Evolutionary conservation across 805 yeast genomes (phyloP).

Genomic region (Saturnispora sekii): DNA sequence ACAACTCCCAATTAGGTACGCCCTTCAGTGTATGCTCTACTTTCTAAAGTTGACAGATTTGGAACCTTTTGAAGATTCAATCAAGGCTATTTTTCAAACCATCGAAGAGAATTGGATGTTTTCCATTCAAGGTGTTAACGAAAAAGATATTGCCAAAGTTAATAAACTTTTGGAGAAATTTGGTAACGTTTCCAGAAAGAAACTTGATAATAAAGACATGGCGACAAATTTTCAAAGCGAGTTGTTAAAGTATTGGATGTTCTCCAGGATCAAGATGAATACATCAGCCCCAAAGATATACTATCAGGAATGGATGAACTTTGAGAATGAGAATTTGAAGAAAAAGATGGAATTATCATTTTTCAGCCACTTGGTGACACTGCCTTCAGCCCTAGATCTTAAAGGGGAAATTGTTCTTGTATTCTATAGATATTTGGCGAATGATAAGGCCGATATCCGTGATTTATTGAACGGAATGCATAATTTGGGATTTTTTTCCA

Average conservation of each 20-base stretch:
- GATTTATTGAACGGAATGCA: neutral
- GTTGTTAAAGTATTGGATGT: slow-evolving; percentile 9
- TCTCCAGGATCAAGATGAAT: neutral
- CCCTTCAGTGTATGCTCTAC: slow-evolving; percentile 10
- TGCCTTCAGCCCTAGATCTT: slow-evolving; percentile 1
- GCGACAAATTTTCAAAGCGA: neutral
- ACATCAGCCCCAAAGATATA: slow-evolving; percentile 14
- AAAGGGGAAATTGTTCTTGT: slow-evolving; percentile 1
- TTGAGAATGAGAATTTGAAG: slow-evolving; percentile 16
- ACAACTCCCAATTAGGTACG: slow-evolving; percentile 6
- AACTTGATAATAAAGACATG: neutral
- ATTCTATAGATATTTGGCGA: slow-evolving; percentile 10
- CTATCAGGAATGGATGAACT: slow-evolving; percentile 24
- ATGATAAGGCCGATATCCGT: neutral
- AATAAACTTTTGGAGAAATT: slow-evolving; percentile 7
- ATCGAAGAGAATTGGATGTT: slow-evolving; percentile 7
- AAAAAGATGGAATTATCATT: slow-evolving; percentile 18
- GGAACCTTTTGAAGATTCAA: neutral
- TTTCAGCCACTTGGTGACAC: slow-evolving; percentile 8
- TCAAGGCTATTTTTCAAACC: slow-evolving; percentile 2
- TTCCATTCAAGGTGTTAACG: slow-evolving; percentile 3
- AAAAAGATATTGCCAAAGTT: slow-evolving; percentile 5
- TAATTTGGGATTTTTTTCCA: slow-evolving; percentile 8
- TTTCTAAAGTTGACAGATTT: slow-evolving; percentile 11
- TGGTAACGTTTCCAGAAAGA: neutral